Evolutionary conservation across 1,284 basidiomycete genomes (phyloP).

Genomic region (Hypsizygus ulmarius): DNA sequence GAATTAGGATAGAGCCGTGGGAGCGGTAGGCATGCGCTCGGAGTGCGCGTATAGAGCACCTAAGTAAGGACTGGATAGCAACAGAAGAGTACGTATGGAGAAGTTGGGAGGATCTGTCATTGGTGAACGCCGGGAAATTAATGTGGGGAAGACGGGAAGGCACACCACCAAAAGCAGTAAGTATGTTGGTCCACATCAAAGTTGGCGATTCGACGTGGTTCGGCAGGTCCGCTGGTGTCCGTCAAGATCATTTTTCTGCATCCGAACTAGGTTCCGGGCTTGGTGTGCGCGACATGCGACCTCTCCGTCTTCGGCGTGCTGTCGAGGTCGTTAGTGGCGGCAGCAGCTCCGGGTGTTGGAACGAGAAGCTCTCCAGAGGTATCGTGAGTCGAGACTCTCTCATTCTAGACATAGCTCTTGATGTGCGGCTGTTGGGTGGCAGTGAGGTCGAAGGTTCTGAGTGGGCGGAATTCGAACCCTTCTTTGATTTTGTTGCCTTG

Average conservation of each 20-base stretch:
- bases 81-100: conserved; percentile 45
- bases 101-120: conserved; percentile 40
- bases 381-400: conserved; percentile 26
- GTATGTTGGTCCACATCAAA: conserved; percentile 16
- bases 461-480: conserved; percentile 20
- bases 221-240: conserved; percentile 11
- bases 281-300: conserved; percentile 4
- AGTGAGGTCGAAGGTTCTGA: conserved; percentile 20
- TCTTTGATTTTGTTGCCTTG: conserved; percentile 43
- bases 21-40: conserved; percentile 44
- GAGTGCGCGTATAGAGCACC: conserved; percentile 39
- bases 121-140: conserved; percentile 31
- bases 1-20: conserved; percentile 39
- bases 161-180: conserved; percentile 19
- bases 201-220: conserved; percentile 14
- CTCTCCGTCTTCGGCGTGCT: conserved; percentile 6
- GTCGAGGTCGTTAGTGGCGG: conserved; percentile 13
- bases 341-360: conserved; percentile 23
- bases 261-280: conserved; percentile 17
- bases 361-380: conserved; percentile 25
- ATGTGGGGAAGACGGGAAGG: conserved; percentile 34
- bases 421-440: conserved; percentile 13
- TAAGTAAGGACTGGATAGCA: conserved; percentile 45
- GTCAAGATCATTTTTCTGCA: conserved; percentile 14
- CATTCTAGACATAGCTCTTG: conserved; percentile 21